Evolutionary conservation across 2,329 filamentous ascomycete genomes (phyloP).

Genomic region (Ascochyta lentis): DNA sequence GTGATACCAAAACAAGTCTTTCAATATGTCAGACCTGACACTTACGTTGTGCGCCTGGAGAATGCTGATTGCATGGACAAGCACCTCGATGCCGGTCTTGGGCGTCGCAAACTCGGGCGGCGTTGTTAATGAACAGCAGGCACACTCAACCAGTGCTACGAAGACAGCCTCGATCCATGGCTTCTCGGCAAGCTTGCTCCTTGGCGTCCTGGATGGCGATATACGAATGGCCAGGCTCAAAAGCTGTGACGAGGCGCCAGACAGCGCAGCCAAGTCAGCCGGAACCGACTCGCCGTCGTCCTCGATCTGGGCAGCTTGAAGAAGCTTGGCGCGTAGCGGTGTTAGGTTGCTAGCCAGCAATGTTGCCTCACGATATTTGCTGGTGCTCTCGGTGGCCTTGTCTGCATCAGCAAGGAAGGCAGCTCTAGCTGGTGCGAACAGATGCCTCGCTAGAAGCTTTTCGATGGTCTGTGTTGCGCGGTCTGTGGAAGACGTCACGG

Average conservation of each 20-base stretch:
- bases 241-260: conserved; percentile 41
- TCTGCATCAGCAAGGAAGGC: conserved; percentile 43
- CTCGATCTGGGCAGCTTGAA: conserved; percentile 42
- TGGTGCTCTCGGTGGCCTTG: conserved; percentile 1
- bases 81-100: conserved; percentile 27
- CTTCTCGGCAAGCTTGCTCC: conserved; percentile 48
- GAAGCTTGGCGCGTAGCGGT: conserved; percentile 39
- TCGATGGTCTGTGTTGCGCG: conserved; percentile 37
- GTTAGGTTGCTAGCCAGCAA: conserved; percentile 29
- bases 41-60: conserved; percentile 33
- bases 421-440: conserved; percentile 50
- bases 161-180: conserved; percentile 56
- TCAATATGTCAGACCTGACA: conserved; percentile 37
- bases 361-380: conserved; percentile 20
- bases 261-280: conserved; percentile 28
- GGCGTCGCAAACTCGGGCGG: conserved; percentile 31
- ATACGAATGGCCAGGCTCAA: conserved; percentile 52
- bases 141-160: conserved; percentile 45
- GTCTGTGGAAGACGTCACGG: conserved; percentile 2
- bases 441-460: conserved; percentile 50
- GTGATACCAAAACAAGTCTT: conserved; percentile 45
- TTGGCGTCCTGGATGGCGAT: conserved; percentile 50
- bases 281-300: conserved; percentile 35
- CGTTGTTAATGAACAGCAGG: conserved; percentile 35
- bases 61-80: conserved; percentile 35